Evolutionary conservation across 495 filamentous ascomycete genomes (phyloP).

Genomic region (Penicillium cinerascens): DNA sequence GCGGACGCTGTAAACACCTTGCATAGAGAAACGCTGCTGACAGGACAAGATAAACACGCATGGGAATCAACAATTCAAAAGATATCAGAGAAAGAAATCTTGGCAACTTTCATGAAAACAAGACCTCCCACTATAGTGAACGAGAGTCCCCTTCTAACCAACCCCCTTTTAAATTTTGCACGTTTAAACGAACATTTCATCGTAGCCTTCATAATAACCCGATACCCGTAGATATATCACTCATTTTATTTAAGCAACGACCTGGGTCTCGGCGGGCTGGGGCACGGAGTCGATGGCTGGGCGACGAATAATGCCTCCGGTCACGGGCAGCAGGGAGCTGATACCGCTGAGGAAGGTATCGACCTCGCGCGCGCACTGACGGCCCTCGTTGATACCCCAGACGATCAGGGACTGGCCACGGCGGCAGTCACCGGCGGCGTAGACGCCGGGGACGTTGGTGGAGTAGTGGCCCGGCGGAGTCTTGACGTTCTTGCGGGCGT

Average conservation of each 20-base stretch:
- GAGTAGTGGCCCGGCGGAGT: conserved; percentile 84
- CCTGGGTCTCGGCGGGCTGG: conserved; percentile 24
- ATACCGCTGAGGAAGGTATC: conserved; percentile 79
- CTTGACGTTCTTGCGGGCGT: conserved; percentile 96
- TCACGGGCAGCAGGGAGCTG: conserved; percentile 80
- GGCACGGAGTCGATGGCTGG: conserved; percentile 55
- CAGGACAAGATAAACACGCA: conserved; percentile 1
- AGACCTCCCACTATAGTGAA: background rate
- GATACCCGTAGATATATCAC: background rate
- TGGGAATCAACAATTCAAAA: conserved; percentile 2
- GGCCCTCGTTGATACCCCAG: conserved; percentile 98
- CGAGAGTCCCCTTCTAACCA: conserved; percentile 1
- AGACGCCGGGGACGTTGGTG: conserved; percentile 86
- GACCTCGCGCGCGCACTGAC: conserved; percentile 89
- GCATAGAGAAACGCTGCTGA: conserved; percentile 24
- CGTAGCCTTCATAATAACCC: conserved; percentile 8
- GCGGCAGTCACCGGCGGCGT: conserved; percentile 94
- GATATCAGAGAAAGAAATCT: conserved; percentile 8
- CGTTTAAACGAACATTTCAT: conserved; percentile 1
- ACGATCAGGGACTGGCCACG: conserved; percentile 97
- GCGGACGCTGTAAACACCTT: conserved; percentile 36
- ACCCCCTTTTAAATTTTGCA: conserved; percentile 4
- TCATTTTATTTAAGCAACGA: conserved; percentile 24
- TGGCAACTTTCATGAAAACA: conserved; percentile 3
- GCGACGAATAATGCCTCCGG: conserved; percentile 89